These are phyloP conservation scores for Termitomyces sp. DNA, from an alignment of 768 basidiomycete species.

Conservation along the genomic window DNA sequence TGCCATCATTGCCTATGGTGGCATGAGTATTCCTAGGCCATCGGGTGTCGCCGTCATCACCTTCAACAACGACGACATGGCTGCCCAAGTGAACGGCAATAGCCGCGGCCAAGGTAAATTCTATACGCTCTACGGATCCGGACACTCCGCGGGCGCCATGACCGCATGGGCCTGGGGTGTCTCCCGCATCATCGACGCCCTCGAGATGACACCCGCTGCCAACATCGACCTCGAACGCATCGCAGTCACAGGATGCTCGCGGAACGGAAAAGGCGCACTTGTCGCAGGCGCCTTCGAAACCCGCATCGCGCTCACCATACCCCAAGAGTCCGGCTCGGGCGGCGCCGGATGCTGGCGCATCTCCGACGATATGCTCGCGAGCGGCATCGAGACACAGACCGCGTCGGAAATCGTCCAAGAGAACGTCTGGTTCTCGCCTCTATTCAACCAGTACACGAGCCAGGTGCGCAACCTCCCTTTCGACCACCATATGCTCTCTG, in stretches of 20 bases:
- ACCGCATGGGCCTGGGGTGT: slow-evolving; percentile 62
- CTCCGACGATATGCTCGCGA: slow-evolving; percentile 38
- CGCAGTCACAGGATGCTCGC: slow-evolving; percentile 54
- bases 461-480: slow-evolving; percentile 41
- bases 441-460: slow-evolving; percentile 42
- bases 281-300: slow-evolving; percentile 54
- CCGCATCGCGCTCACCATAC: slow-evolving; percentile 54
- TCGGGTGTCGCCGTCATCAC: slow-evolving; percentile 38
- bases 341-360: slow-evolving; percentile 58
- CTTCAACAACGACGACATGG: slow-evolving; percentile 51
- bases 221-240: slow-evolving; percentile 43
- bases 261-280: slow-evolving; percentile 57
- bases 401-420: slow-evolving; percentile 53
- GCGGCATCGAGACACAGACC: slow-evolving; percentile 44
- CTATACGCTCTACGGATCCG: slow-evolving; percentile 47
- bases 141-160: slow-evolving; percentile 44
- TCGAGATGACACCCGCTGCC: slow-evolving; percentile 40
- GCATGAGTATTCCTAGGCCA: slow-evolving; percentile 32
- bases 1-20: slow-evolving; percentile 46
- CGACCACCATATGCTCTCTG: slow-evolving; percentile 56
- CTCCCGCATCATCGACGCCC: slow-evolving; percentile 53
- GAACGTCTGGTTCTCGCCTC: slow-evolving; percentile 57
- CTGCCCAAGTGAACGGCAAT: slow-evolving; percentile 33
- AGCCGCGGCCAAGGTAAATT: slow-evolving; percentile 54
- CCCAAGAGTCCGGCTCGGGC: slow-evolving; percentile 59